These are phyloP conservation scores for Perkinsela sp. DNA, from an alignment of 208 protist species.

Conservation along the genomic window DNA sequence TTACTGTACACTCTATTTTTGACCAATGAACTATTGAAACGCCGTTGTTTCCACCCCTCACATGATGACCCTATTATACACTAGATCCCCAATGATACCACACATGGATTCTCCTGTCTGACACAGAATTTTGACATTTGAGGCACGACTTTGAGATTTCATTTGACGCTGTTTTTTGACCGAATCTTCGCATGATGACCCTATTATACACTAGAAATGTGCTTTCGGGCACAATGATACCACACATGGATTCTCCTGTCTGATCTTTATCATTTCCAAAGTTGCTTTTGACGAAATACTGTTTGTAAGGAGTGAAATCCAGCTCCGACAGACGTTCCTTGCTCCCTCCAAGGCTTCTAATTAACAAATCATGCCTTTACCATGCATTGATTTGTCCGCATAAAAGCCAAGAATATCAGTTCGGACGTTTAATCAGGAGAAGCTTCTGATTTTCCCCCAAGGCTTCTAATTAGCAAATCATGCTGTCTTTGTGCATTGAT, in stretches of 20 bases:
- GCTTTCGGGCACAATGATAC: background rate
- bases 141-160: no score
- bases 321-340: no score
- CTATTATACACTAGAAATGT: conserved; percentile 1
- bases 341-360: conserved; percentile 1
- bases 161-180: no score
- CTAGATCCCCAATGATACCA: background rate
- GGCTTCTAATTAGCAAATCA: background rate
- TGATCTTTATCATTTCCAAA: no score
- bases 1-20: no score
- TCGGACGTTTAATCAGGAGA: background rate
- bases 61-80: no score
- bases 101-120: background rate
- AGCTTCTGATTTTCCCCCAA: background rate
- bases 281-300: no score
- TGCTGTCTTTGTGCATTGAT: background rate
- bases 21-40: no score
- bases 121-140: no score
- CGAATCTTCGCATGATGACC: no score
- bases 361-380: background rate
- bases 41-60: no score
- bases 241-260: background rate
- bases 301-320: no score
- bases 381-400: background rate
- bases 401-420: background rate